These are phyloP conservation scores for Yarrowia osloensis DNA, from an alignment of 805 yeast genomes.

Conservation along the genomic window DNA sequence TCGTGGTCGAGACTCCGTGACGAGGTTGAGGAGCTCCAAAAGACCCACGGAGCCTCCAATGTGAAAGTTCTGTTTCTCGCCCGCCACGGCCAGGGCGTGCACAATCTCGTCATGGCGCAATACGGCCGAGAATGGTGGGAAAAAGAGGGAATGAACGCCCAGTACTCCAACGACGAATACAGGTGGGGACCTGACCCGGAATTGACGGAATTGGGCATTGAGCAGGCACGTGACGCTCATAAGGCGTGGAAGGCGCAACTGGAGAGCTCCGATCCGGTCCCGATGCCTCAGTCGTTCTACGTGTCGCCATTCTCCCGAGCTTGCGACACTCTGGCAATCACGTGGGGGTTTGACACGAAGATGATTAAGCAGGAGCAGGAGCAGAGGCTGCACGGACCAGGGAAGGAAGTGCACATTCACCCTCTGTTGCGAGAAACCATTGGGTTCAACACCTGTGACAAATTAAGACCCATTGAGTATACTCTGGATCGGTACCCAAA, in stretches of 20 bases:
- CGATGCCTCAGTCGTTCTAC: slow-evolving; percentile 48
- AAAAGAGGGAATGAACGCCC: slow-evolving; percentile 36
- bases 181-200: slow-evolving; percentile 54
- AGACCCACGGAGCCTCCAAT: slow-evolving; percentile 37
- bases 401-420: slow-evolving; percentile 10
- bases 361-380: neutral
- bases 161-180: slow-evolving; percentile 32
- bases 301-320: slow-evolving; percentile 57
- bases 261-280: slow-evolving; percentile 37
- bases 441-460: slow-evolving; percentile 56
- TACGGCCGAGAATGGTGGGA: slow-evolving; percentile 54
- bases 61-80: slow-evolving; percentile 54
- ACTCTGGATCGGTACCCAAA: slow-evolving; percentile 49
- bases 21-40: slow-evolving; percentile 43
- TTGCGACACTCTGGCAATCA: slow-evolving; percentile 51
- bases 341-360: slow-evolving; percentile 45
- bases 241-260: slow-evolving; percentile 47
- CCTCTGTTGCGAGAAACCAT: slow-evolving; percentile 49
- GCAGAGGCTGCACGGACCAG: neutral
- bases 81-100: slow-evolving; percentile 59
- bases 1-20: slow-evolving; percentile 43
- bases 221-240: slow-evolving; percentile 51
- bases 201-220: slow-evolving; percentile 50
- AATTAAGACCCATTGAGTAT: slow-evolving; percentile 45
- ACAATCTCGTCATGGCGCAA: slow-evolving; percentile 50